Conservation (phyloP, 495 filamentous ascomycete genomes). For the Hypoxylon lienhwacheense region DNA sequence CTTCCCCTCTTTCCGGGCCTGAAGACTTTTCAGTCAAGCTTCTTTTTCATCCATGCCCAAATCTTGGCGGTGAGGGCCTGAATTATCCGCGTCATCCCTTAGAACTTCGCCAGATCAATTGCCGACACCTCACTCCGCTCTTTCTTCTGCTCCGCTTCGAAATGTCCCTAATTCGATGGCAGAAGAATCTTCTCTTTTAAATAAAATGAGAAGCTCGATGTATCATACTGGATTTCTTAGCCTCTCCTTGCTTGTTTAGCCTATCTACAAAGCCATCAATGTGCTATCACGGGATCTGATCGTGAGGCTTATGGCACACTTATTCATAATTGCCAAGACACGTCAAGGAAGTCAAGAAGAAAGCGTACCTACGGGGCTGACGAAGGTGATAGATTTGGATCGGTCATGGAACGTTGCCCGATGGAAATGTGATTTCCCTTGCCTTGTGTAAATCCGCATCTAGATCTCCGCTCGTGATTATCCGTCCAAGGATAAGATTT, state of each 20-base stretch:
- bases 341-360: conserved; percentile 9
- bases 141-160: conserved; percentile 22
- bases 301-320: conserved; percentile 15
- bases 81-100: conserved; percentile 37
- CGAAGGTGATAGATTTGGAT: conserved; percentile 19
- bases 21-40: conserved; percentile 29
- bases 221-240: conserved; percentile 12
- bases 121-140: conserved; percentile 22
- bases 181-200: conserved; percentile 2
- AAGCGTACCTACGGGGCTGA: conserved; percentile 14
- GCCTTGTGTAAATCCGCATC: conserved; percentile 2
- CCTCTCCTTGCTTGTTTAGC: conserved; percentile 12
- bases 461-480: conserved; percentile 25
- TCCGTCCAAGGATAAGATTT: conserved; percentile 30
- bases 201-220: neutral
- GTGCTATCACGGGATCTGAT: conserved; percentile 22
- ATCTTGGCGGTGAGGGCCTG: conserved; percentile 36
- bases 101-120: conserved; percentile 16
- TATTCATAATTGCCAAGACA: conserved; percentile 22
- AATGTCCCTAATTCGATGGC: conserved; percentile 5
- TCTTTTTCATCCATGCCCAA: conserved; percentile 15
- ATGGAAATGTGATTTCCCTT: conserved; percentile 2
- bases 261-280: conserved; percentile 18
- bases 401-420: conserved; percentile 10
- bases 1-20: conserved; percentile 26